Base-by-base conservation (phyloP, 768 basidiomycete genomes). In the Tricholoma flavovirens region DNA sequence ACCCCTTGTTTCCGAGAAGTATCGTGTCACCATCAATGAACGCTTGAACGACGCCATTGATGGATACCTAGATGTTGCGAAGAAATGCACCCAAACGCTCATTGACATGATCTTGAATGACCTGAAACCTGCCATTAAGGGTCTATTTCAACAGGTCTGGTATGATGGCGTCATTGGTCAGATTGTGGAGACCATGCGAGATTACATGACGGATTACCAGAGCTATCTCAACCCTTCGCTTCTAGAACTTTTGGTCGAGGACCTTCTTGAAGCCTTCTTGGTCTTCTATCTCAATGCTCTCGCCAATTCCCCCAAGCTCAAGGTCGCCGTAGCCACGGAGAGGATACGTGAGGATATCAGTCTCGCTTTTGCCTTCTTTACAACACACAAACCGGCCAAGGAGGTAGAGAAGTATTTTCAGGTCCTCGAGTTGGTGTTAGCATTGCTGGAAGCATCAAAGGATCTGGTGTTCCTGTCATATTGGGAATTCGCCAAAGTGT, bases 81-180 rank as follows among this genome's bases (percentile, higher is more conserved):
- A 98, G 77, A 92, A 91, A 69, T 98, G 95, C 76, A 93, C 90
- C 19, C 90, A 96, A 64, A 88, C 89, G 0, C 82, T 99, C 56
- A 94, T 99, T 65, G 90, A 91, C 63, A 84, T 96, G 64, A 87
- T 98, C 64, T 93, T 97, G 77, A 90, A 97, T 70, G 97, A 98
- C 68, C 74, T 98, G 62, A 91, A 88, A 68, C 84, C 88, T 0
- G 95, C 89, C 9, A 88, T 84, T 14, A 93, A 91, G 68, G 78
- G 77, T 36, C 78, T 98, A 35, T 94, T 98, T 80, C 86, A 87
- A 56, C 75, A 81, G 5, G 62, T 78, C 1, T 98, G 97, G 97
- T 98, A 98, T 69, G 92, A 94, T 26, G 87, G 88, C 4, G 82
- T 88, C 64, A 83, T 96, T 73, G 76, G 78, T 4, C 93, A 96